A percentile compares a stretch with the other conserved stretches of the same genome.
These are phyloP conservation scores for Alternaria solani DNA, from an alignment of 2,329 filamentous ascomycete species.

Conservation along the genomic window DNA sequence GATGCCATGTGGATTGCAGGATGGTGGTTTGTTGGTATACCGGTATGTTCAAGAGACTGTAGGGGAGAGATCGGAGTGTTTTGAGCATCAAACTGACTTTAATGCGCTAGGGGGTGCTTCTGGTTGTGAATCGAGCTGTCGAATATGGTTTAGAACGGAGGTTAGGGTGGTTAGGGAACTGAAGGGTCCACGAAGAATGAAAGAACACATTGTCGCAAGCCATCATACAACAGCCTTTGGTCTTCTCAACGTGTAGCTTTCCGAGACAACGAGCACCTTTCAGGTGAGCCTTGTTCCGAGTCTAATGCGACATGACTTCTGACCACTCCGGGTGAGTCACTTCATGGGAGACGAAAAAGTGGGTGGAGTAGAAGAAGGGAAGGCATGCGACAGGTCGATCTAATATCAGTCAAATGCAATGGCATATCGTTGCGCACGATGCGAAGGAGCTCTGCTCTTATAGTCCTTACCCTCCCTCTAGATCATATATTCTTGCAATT, in stretches of 20 bases:
- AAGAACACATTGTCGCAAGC: background rate
- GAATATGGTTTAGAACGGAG: background rate
- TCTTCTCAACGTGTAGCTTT: background rate
- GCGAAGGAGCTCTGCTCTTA: background rate
- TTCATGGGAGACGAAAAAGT: background rate
- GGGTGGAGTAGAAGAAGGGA: background rate
- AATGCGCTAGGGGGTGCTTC: background rate
- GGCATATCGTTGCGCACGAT: background rate
- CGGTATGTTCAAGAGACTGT: background rate
- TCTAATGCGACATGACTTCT: background rate
- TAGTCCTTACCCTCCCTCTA: too few species aligned
- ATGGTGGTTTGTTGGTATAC: constrained; percentile 11
- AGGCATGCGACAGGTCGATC: background rate
- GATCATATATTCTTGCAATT: too few species aligned
- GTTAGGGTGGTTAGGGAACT: background rate
- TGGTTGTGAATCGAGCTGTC: background rate
- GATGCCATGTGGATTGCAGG: constrained; percentile 3
- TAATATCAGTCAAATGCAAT: background rate
- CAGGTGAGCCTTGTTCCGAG: too few species aligned
- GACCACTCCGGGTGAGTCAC: background rate
- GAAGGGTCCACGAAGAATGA: background rate
- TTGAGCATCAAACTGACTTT: background rate
- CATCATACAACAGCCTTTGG: background rate
- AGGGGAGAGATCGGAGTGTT: background rate
- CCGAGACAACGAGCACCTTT: background rate